Base-by-base conservation (phyloP, 2,329 filamentous ascomycete species). In the Calcarisporium arbuscula region DNA sequence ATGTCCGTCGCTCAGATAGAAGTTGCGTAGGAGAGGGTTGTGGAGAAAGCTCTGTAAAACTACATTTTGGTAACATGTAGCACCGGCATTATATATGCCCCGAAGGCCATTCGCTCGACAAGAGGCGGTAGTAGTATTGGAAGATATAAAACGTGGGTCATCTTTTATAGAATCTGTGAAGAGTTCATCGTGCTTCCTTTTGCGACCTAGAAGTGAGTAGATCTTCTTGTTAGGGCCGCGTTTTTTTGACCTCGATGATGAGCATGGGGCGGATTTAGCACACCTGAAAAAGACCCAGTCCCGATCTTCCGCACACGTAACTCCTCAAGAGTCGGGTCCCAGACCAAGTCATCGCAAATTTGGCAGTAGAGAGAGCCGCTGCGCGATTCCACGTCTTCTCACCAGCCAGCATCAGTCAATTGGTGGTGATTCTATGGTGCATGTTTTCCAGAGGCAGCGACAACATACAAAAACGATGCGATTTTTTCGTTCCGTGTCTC, bases 1-100 rank as follows among this genome's bases (percentile, higher is more conserved):
- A 58, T 98, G 90, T 1, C 89, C 87, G 55, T 95, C 89, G 26
- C 84, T 82, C 6, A 98, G 79, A 57, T 95, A 96, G 60, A 86
- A 96, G 48, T 90, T 89, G 40, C 86, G 80, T 19, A 98, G 74
- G 28, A 95, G 73, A 1, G 90, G 90, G 53, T 96, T 95, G 64
- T 95, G 90, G 35, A 96, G 75, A 48, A 98, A 80, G 37, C 84
- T 88, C 58, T 96, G 92, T 12, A 98, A 70, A 30, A 96, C 88
- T 19, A 95, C 90, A 49, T 92, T 94, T 72, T 96, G 90, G 61
- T 95, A 98, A 65, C 90, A 98, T 9, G 92, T 96, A 39, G 94
- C 88, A n/a, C 90, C 92, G 57, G 95, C 90, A 53, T 96, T 98
- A 61, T 94, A 95, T 41, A 98, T 82, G 20, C 90, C 90, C 22